Evolutionary conservation across 352 stramenopile genomes (phyloP).

Genomic region (Globisporangium nagaii): DNA sequence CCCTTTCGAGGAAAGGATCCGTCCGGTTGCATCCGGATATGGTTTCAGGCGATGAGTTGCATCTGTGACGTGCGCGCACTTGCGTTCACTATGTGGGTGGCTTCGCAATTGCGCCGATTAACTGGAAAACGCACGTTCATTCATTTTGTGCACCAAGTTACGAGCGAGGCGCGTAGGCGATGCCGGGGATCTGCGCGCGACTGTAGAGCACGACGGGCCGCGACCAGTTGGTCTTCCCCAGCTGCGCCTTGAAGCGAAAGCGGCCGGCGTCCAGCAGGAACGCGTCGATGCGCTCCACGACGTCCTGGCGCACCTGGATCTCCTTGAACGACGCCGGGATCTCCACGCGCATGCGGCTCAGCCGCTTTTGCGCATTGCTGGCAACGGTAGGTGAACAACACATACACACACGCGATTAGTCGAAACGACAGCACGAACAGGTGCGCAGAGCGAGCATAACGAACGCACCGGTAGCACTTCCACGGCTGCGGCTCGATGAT

Average conservation of each 20-base stretch:
- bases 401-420: not conserved
- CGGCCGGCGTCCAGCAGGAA: conserved; percentile 51
- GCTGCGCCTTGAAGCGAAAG: conserved; percentile 52
- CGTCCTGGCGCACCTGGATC: conserved; percentile 53
- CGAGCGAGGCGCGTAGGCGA: conserved; percentile 26
- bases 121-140: too few species aligned
- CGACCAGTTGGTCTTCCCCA: conserved; percentile 84
- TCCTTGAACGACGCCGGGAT: conserved; percentile 53
- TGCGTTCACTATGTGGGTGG: not conserved
- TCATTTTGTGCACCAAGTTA: too few species aligned
- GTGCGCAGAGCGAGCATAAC: too few species aligned
- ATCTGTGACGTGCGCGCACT: conserved; percentile 5
- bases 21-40: too few species aligned
- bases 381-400: not conserved
- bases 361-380: conserved; percentile 64
- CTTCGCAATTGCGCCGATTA: too few species aligned
- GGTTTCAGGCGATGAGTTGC: too few species aligned
- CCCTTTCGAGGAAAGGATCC: too few species aligned
- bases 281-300: conserved; percentile 59
- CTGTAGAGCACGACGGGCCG: conserved; percentile 71
- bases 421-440: not conserved
- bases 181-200: conserved; percentile 34
- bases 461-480: conserved; percentile 81
- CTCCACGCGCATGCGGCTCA: conserved; percentile 43
- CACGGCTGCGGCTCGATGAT: conserved; percentile 80